phyloP scores from a whole-genome alignment of 129 eudicot species.

The Arctium minus region DNA sequence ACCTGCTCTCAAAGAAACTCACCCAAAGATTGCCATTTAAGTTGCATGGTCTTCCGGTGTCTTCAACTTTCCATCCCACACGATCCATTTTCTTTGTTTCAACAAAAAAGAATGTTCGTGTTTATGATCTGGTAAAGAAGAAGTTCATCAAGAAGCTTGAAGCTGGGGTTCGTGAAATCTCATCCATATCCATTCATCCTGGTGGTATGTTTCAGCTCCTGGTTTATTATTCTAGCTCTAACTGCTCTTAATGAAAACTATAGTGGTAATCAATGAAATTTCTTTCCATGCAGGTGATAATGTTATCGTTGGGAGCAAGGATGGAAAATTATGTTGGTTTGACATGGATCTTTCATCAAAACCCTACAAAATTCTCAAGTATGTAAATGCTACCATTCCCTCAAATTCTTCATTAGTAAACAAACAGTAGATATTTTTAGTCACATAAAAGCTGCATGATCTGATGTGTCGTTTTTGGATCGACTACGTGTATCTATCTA shows the following conservation, averaged over 20 bases:
- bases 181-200: conserved; percentile 80
- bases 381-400: conserved; percentile 17
- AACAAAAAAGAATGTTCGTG: conserved; percentile 82
- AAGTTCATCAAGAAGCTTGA: conserved; percentile 79
- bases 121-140: conserved; percentile 71
- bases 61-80: conserved; percentile 83
- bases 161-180: conserved; percentile 68
- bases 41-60: conserved; percentile 83
- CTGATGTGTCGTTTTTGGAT: no score
- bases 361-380: conserved; percentile 82
- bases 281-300: conserved; percentile 69
- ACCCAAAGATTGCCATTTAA: conserved; percentile 84
- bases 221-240: neutral
- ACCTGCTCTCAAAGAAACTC: conserved; percentile 73
- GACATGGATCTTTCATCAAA: conserved; percentile 97
- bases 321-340: conserved; percentile 95
- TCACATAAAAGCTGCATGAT: neutral
- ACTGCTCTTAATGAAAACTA: neutral
- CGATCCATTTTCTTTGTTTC: conserved; percentile 82
- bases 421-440: neutral
- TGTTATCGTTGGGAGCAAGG: conserved; percentile 86
- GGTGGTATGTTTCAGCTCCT: conserved; percentile 50
- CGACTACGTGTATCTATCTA: neutral
- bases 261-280: neutral
- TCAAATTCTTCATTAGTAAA: neutral